A percentile compares a stretch with the other conserved stretches of the same genome.
phyloP scores from a whole-genome alignment of 805 yeast genomes.

The Suhomyces xylopsoci region DNA sequence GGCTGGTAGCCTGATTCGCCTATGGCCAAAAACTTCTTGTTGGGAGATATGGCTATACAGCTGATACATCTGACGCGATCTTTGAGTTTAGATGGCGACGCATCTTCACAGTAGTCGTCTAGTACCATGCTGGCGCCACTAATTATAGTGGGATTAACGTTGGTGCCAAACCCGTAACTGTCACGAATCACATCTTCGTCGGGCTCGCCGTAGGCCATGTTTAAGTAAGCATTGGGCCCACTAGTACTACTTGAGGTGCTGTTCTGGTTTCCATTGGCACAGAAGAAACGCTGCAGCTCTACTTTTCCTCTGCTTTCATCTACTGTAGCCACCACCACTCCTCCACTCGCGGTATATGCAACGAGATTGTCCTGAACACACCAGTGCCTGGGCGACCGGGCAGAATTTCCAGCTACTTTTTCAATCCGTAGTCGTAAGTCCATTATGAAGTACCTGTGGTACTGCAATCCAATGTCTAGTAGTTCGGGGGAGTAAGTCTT shows the following conservation, averaged over 20 bases:
- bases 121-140: conserved; percentile 14
- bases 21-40: conserved; percentile 53
- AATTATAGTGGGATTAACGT: conserved; percentile 26
- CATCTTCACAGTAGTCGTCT: conserved; percentile 7
- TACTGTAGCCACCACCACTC: conserved; percentile 49
- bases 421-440: not conserved
- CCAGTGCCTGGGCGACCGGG: conserved; percentile 40
- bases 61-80: conserved; percentile 50
- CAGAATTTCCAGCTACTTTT: conserved; percentile 45
- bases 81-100: conserved; percentile 25
- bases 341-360: conserved; percentile 59
- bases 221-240: conserved; percentile 28
- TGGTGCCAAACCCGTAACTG: conserved; percentile 32
- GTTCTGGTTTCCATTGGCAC: conserved; percentile 37
- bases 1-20: conserved; percentile 75
- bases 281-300: conserved; percentile 46
- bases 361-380: conserved; percentile 37
- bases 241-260: not conserved
- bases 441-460: not conserved
- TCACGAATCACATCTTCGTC: conserved; percentile 20
- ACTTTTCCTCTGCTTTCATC: conserved; percentile 15
- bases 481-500: no score
- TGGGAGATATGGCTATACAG: conserved; percentile 59
- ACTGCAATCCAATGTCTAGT: not conserved
- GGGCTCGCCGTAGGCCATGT: conserved; percentile 17